Conservation (phyloP, 805 yeast species). For the Metschnikowia vanudenii region DNA sequence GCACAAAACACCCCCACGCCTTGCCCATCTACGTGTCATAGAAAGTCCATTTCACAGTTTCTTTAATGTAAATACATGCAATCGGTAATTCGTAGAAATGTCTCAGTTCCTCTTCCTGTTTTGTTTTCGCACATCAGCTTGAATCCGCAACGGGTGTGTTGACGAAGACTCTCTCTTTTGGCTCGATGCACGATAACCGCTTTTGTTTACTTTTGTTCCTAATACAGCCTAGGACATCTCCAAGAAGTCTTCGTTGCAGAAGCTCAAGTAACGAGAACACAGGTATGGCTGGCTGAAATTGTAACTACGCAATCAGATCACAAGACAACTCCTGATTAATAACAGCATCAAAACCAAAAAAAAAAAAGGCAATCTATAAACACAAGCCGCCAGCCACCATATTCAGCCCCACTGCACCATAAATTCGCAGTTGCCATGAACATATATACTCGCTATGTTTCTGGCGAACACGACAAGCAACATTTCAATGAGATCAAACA, state of each 20-base stretch:
- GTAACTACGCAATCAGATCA: too few relatives aligned
- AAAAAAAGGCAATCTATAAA: neutral
- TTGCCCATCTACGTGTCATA: too few relatives aligned
- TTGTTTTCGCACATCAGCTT: too few relatives aligned
- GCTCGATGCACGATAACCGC: constrained; percentile 1
- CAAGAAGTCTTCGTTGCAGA: neutral
- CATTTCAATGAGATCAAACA: constrained; percentile 7
- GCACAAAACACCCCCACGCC: too few relatives aligned
- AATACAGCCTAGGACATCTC: constrained; percentile 3
- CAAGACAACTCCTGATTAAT: too few relatives aligned
- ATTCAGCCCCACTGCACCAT: neutral
- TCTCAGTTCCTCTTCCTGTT: too few relatives aligned
- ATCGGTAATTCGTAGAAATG: too few relatives aligned
- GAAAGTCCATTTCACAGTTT: too few relatives aligned
- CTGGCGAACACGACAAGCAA: constrained; percentile 34
- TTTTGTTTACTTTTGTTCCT: constrained; percentile 8
- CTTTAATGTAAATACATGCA: too few relatives aligned
- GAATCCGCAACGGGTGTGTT: too few relatives aligned
- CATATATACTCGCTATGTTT: constrained; percentile 38
- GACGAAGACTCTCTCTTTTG: too few relatives aligned
- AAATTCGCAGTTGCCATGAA: constrained; percentile 24
- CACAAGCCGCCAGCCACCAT: neutral
- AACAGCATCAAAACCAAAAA: neutral
- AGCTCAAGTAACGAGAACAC: neutral
- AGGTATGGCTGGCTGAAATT: neutral